These are phyloP conservation scores for Novymonas esmeraldas DNA, from an alignment of 208 protist species.

Conservation along the genomic window DNA sequence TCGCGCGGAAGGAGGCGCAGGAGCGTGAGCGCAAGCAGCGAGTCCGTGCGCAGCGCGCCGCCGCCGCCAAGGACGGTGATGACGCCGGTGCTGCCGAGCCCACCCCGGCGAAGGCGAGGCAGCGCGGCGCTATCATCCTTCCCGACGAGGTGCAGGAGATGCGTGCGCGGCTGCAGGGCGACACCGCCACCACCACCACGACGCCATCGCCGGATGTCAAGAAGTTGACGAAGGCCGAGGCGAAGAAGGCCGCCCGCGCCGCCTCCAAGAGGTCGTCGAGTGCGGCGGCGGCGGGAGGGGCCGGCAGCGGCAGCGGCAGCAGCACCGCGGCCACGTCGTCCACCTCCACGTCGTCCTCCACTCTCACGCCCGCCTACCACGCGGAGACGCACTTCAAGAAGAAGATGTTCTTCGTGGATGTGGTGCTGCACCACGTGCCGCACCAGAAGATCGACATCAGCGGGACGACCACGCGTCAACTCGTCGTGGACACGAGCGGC, in stretches of 20 bases:
- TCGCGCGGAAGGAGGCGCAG: slow-evolving; percentile 58
- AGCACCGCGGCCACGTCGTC: slow-evolving; percentile 8
- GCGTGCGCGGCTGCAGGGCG: slow-evolving; percentile 39
- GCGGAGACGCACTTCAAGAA: slow-evolving; percentile 87
- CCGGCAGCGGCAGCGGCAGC: too few relatives aligned
- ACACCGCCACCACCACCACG: not conserved
- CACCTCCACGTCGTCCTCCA: slow-evolving; percentile 15
- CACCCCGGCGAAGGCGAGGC: slow-evolving; percentile 19
- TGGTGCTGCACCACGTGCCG: slow-evolving; percentile 84
- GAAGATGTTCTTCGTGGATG: slow-evolving; percentile 72
- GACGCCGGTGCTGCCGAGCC: not conserved
- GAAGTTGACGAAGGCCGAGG: slow-evolving; percentile 8
- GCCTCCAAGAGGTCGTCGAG: slow-evolving; percentile 10
- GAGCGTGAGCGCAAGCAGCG: slow-evolving; percentile 48
- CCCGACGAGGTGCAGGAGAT: slow-evolving; percentile 75
- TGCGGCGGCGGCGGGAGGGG: not conserved
- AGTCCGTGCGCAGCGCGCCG: too few relatives aligned
- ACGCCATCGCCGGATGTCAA: not conserved
- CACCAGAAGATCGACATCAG: slow-evolving; percentile 68
- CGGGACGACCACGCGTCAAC: slow-evolving; percentile 47
- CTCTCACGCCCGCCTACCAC: slow-evolving; percentile 56
- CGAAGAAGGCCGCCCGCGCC: slow-evolving; percentile 15
- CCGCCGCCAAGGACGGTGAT: slow-evolving; percentile 21
- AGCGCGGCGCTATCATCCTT: slow-evolving; percentile 70
- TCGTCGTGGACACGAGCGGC: slow-evolving; percentile 77